These are phyloP conservation scores for Ecytonucleospora hepatopenaei DNA, from an alignment of 371 early-diverging fungal genomes.

Conservation along the genomic window DNA sequence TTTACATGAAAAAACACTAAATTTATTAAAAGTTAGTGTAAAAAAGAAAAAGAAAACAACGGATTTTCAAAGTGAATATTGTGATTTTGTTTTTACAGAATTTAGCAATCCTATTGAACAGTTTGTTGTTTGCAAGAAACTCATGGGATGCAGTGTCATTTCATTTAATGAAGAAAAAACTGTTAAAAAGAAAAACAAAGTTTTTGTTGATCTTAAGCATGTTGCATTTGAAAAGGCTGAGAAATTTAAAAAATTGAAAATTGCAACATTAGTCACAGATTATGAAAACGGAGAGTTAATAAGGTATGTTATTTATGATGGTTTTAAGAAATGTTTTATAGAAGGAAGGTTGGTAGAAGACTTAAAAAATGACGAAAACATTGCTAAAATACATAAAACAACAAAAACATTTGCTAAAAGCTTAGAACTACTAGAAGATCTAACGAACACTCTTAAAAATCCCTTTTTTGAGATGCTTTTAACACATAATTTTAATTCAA, in stretches of 20 bases:
- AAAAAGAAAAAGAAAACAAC: conserved; percentile 9
- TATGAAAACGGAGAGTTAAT: conserved; percentile 4
- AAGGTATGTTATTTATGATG: conserved; percentile 11
- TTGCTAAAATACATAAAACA: background rate
- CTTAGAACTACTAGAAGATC: conserved; percentile 3
- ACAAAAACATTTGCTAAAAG: background rate
- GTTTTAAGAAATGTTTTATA: too few species aligned
- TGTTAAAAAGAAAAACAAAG: background rate
- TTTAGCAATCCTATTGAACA: conserved; percentile 52
- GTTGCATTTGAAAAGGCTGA: conserved; percentile 23
- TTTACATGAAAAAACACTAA: conserved; percentile 8
- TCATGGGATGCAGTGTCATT: conserved; percentile 47
- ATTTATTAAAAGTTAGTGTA: conserved; percentile 20
- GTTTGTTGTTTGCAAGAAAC: conserved; percentile 47
- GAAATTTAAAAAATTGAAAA: conserved; percentile 20
- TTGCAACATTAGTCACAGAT: conserved; percentile 20
- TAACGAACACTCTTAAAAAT: conserved; percentile 17
- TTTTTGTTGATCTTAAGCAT: background rate
- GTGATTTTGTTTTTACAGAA: conserved; percentile 29
- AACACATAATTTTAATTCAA: conserved; percentile 26
- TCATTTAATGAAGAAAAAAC: conserved; percentile 26
- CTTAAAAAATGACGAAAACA: background rate
- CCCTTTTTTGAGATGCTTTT: conserved; percentile 31
- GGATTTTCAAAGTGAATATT: conserved; percentile 25
- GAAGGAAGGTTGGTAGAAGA: background rate